These are phyloP conservation scores for Pelagomonas calceolata DNA, from an alignment of 108 stramenopile species.

Conservation along the genomic window DNA sequence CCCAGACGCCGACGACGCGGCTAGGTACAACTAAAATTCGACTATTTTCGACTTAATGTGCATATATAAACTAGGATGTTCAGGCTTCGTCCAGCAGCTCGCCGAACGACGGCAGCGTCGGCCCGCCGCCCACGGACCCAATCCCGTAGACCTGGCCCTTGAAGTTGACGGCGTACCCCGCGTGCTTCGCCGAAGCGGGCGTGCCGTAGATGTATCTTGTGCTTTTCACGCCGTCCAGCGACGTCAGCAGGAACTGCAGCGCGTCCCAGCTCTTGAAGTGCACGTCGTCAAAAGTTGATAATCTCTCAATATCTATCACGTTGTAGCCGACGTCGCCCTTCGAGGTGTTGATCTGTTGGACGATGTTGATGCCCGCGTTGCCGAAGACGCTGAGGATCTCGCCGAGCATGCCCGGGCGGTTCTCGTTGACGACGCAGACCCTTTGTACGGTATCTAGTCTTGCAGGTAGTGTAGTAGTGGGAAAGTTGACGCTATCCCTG, in stretches of 20 bases:
- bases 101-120: no score
- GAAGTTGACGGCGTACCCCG: background rate
- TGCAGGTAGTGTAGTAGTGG: constrained; percentile 48
- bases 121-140: background rate
- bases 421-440: constrained; percentile 75
- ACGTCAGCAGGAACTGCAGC: constrained; percentile 71
- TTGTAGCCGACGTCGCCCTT: constrained; percentile 76
- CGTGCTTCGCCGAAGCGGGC: no score
- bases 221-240: constrained; percentile 69
- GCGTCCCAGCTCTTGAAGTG: constrained; percentile 40
- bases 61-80: no score
- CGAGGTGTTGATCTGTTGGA: constrained; percentile 83
- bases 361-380: constrained; percentile 57
- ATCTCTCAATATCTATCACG: constrained; percentile 68
- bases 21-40: no score
- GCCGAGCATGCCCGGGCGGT: constrained; percentile 68
- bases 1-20: no score
- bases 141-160: background rate
- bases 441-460: constrained; percentile 54
- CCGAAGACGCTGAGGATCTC: constrained; percentile 70
- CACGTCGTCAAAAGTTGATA: constrained; percentile 30
- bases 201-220: constrained; percentile 57
- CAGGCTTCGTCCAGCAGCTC: no score
- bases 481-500: constrained; percentile 78
- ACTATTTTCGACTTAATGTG: no score